Base-by-base conservation (phyloP, 495 filamentous ascomycete species). In the Halenospora varia region DNA sequence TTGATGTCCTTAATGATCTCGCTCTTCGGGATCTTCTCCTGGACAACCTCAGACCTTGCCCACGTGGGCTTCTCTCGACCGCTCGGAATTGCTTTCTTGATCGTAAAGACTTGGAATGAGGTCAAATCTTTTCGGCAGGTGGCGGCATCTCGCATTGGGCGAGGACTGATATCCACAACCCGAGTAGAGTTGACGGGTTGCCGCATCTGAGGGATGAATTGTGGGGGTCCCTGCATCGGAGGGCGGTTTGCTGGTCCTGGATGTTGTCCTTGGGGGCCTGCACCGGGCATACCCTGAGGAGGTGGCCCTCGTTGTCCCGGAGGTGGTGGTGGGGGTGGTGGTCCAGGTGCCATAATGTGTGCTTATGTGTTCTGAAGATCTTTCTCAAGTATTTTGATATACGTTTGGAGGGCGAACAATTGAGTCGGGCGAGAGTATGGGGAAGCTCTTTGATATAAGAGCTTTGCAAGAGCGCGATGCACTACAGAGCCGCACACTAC, bases 1-100 rank as follows among this genome's bases (percentile, higher is more conserved):
- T 60, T 67, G 42, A 67, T 57, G 13, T 60, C 18, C 26, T 53
- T 57, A 3, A 41, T 17, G 23, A 67, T 62, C 10, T 62, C 62
- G 17, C 57, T 52, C 22, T 64, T 56, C 10, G 51, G 2, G 11
- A 56, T 39, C 17, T 20, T 29, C 47, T 62, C 64, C 17, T 64
- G 44, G 2, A 39, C 60, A 9, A 59, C 29, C 24, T 62, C 55
- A 1, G 54, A n/a, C 19, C 55, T 40, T 1, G 56, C 56, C 64
- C 64, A 67, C 19, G 59, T 62, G 3, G 62, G 24, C 23, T 58
- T 55, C 11, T 61, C 52, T n/a, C 54, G 58, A 42, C 57, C 29
- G 20, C 15, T 42, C 6, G 62, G 55, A 19, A 25, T 25, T 10
- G 18, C 45, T 50, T 62, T 63, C 10, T 48, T 53, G 17, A 66